These are phyloP conservation scores for Gossypium turneri DNA, from an alignment of 345 rosid species.

Conservation along the genomic window DNA sequence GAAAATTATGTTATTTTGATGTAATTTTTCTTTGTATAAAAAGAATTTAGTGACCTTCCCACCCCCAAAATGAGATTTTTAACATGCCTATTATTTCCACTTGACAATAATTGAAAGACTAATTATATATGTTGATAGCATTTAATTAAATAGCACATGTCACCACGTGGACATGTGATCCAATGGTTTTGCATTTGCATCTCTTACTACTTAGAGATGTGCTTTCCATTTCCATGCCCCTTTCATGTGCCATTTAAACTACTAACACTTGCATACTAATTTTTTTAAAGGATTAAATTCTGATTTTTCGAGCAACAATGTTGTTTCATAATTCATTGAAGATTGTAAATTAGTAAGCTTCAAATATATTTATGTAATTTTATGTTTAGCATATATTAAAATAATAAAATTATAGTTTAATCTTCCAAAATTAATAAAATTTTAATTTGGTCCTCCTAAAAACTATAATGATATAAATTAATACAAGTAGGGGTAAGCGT, in stretches of 20 bases:
- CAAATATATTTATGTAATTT: no score
- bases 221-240: neutral
- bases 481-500: no score
- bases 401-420: no score
- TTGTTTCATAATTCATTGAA: no score
- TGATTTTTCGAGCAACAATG: no score
- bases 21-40: neutral
- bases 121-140: neutral
- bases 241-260: neutral
- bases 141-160: constrained; percentile 10
- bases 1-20: neutral
- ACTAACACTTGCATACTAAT: neutral
- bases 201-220: neutral
- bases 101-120: neutral
- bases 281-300: neutral
- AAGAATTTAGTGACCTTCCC: neutral
- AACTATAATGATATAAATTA: no score
- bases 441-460: no score
- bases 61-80: neutral
- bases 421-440: no score
- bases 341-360: no score
- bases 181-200: neutral
- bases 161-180: constrained; percentile 14
- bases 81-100: neutral
- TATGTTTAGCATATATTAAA: no score